A percentile compares a stretch with the other conserved stretches of the same genome.
phyloP scores from a whole-genome alignment of 2,329 filamentous ascomycete species.

The Clonostachys rhizophaga region DNA sequence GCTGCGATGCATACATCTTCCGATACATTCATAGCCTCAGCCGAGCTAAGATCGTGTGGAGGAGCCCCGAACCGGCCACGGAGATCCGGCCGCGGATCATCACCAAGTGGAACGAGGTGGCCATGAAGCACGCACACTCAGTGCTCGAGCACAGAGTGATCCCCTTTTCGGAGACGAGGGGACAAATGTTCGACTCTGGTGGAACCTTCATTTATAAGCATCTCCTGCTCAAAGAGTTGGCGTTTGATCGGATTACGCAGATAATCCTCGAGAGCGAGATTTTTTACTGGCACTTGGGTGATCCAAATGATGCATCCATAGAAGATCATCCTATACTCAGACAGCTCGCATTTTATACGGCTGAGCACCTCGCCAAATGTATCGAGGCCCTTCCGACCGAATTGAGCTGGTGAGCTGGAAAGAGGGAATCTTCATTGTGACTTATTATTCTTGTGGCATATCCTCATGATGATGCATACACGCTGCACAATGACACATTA shows the following conservation, averaged over 20 bases:
- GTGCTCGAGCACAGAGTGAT: conserved; percentile 3
- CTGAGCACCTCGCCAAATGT: too few species aligned
- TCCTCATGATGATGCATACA: too few species aligned
- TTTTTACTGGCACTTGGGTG: not conserved
- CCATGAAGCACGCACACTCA: conserved; percentile 6
- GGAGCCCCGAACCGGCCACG: conserved; percentile 4
- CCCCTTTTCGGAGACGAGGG: conserved; percentile 7
- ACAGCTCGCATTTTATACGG: too few species aligned
- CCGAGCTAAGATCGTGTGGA: conserved; percentile 7
- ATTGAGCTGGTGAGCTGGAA: too few species aligned
- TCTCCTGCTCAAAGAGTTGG: conserved; percentile 7
- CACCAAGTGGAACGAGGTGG: conserved; percentile 7
- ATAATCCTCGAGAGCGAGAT: conserved; percentile 7
- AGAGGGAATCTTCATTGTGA: too few species aligned
- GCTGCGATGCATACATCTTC: conserved; percentile 8
- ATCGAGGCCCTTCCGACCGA: too few species aligned
- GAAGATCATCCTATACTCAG: too few species aligned
- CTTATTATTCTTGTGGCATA: too few species aligned
- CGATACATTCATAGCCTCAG: conserved; percentile 4
- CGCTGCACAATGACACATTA: too few species aligned
- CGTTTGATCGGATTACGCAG: conserved; percentile 9
- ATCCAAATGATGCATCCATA: too few species aligned
- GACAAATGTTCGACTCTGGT: conserved; percentile 3
- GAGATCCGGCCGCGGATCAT: conserved; percentile 4
- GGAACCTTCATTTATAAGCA: conserved; percentile 8